Base-by-base conservation (phyloP, 2,329 filamentous ascomycete genomes). In the Penicillium sp. region DNA sequence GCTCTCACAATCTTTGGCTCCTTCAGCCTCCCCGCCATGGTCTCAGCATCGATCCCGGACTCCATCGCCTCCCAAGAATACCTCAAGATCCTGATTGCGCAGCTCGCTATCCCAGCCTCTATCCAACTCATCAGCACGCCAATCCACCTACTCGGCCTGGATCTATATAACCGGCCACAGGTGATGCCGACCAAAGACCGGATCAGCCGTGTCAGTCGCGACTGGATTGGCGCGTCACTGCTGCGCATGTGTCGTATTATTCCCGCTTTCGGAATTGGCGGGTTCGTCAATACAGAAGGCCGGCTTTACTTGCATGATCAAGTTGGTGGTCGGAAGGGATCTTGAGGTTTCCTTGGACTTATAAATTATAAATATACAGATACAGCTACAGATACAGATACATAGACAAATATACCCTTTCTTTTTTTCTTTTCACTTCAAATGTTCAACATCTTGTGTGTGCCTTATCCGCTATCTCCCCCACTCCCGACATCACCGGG, bases 221-320 rank as follows among this genome's bases (percentile, higher is more conserved):
- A 94, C 70, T 96, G 91, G 89, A 78, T 82, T 12, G 82, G 88
- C 58, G 93, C 89, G 70, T 84, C 86, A 10, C 72, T 84, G 25
- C 90, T 91, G 15, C 79, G 92, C 61, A 89, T 96, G 75, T 89
- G 89, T 63, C 82, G 92, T 58, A 96, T 96, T 66, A 82, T 96
- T 17, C 92, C 91, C 38, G 92, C 92, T 0, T 96, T 94, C 79
- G 92, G 92, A 0, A 82, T 96, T 7, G 92, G 92, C 0, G 91
- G 91, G 0, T 90, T 96, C 12, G 88, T 94, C 13, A 96, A 96
- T 75, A 82, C 81, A 5, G 71, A 73, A 48, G 68, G 70, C 1
- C 60, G 70, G n/a, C 62, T 69, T 13, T 69, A 68, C 55, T 57
- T 72, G 47, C 70, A 72, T 53, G 62, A 68, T 12, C 66, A 70